A percentile compares a stretch with the other conserved stretches of the same genome.
These are phyloP conservation scores for Cystobasidium pallidum DNA, from an alignment of 1,284 basidiomycete species.

Conservation along the genomic window DNA sequence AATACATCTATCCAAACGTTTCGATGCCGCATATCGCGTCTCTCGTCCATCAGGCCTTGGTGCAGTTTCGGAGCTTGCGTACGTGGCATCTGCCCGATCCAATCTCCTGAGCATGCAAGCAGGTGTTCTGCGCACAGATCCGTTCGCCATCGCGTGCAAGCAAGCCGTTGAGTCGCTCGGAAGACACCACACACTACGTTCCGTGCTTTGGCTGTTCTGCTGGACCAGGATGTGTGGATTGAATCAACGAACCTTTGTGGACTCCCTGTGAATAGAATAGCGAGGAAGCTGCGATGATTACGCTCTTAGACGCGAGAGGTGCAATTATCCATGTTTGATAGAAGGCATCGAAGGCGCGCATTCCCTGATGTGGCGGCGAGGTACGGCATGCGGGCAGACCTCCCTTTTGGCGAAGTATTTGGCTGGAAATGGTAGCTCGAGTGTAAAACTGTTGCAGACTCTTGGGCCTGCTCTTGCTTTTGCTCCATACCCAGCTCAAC, in stretches of 20 bases:
- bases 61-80: slow-evolving; percentile 12
- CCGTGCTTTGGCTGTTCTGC: neutral
- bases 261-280: too few relatives aligned
- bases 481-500: neutral
- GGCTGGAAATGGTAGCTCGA: too few relatives aligned
- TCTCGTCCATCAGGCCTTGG: neutral
- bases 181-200: neutral
- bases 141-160: neutral
- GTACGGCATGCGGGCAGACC: neutral
- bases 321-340: too few relatives aligned
- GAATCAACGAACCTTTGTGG: neutral
- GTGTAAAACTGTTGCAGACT: neutral
- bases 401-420: neutral
- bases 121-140: neutral
- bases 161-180: neutral
- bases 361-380: neutral
- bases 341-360: neutral
- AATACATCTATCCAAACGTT: neutral
- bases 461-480: neutral
- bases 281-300: too few relatives aligned
- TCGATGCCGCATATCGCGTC: neutral
- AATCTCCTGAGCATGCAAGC: neutral
- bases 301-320: too few relatives aligned
- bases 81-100: slow-evolving; percentile 19
- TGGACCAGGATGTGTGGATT: slow-evolving; percentile 22